Base-by-base conservation (phyloP, 1,284 basidiomycete genomes). In the Xanthoconium separans region DNA sequence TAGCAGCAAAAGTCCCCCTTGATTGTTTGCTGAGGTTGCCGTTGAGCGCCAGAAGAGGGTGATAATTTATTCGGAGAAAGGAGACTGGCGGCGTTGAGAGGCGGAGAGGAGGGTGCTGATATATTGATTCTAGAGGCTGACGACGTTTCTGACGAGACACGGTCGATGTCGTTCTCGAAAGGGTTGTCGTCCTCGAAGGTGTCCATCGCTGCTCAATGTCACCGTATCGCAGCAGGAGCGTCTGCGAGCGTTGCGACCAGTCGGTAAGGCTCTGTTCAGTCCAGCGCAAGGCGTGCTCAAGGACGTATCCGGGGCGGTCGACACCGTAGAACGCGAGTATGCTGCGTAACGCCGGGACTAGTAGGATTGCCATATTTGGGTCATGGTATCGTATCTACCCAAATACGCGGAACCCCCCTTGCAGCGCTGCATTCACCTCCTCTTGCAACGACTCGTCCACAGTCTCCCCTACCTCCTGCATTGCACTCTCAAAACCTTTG, bases 171-270 rank as follows among this genome's bases (percentile, higher is more conserved):
- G 50, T 77, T 80, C 58, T 88, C 85, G 68, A 91, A 91, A 1
- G 89, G 89, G 65, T 91, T 91, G 69, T 89, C 87, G 65, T 89
- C 88, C 66, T 90, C 86, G 63, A 85, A 86, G 18, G 76, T 69
- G 57, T 88, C 86, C 87, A 89, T 88, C 15, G 37, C 42, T 48
- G 36, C 20, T 24, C 16, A 30, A 16, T 24, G 43, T 44, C 27
- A 24, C 53, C 24, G 31, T 18, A 20, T 12, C 41, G 22, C 54
- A 24, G 30, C 27, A 30, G 40, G n/a, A 13, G 42, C 44, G 52
- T 30, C 51, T 18, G 33, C n/a, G 18, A 15, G 18, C 34, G 18
- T 4, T 34, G 4, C 4, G 27, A 10, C 9, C 24, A 13, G 46
- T 51, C 20, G 2, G 40, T 43, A 27, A 11, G 50, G 40, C 22